phyloP scores from a whole-genome alignment of 2,329 filamentous ascomycete genomes.

The Emmonsia crescens region DNA sequence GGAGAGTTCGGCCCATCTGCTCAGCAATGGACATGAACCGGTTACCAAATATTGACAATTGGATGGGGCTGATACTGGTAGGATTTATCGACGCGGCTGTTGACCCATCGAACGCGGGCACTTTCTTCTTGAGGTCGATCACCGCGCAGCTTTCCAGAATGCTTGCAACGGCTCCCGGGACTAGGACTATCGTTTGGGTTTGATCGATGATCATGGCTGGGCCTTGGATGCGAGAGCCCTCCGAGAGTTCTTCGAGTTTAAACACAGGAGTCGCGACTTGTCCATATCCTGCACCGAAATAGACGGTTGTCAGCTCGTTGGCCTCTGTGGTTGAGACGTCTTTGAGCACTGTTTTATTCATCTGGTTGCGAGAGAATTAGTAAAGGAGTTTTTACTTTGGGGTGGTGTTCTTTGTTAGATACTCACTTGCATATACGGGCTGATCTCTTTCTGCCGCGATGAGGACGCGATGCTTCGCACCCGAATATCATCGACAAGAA shows the following conservation, averaged over 20 bases:
- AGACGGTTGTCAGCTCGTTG: constrained; percentile 26
- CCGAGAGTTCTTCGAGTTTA: constrained; percentile 24
- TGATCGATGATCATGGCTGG: constrained; percentile 70
- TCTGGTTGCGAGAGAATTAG: neutral
- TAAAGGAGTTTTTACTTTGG: constrained; percentile 22
- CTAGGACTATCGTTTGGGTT: constrained; percentile 78
- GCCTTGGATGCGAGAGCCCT: constrained; percentile 37
- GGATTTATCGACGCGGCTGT: constrained; percentile 17
- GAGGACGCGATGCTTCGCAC: constrained; percentile 69
- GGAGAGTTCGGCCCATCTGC: constrained; percentile 48
- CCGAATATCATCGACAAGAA: constrained; percentile 81
- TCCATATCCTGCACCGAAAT: constrained; percentile 24
- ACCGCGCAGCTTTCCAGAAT: constrained; percentile 80
- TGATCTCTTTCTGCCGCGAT: constrained; percentile 51
- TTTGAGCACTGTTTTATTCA: constrained; percentile 28
- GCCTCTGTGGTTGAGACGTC: constrained; percentile 52
- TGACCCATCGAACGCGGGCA: constrained; percentile 12
- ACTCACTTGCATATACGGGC: constrained; percentile 52
- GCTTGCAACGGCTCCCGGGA: constrained; percentile 63
- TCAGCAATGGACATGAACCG: constrained; percentile 51
- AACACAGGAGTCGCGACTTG: constrained; percentile 29
- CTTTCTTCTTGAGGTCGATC: constrained; percentile 58
- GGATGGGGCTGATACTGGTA: constrained; percentile 41
- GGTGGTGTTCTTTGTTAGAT: neutral
- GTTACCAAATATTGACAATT: constrained; percentile 45